These are phyloP conservation scores for Helotiales sp. DNA, from an alignment of 2,329 filamentous ascomycete genomes.

Conservation along the genomic window DNA sequence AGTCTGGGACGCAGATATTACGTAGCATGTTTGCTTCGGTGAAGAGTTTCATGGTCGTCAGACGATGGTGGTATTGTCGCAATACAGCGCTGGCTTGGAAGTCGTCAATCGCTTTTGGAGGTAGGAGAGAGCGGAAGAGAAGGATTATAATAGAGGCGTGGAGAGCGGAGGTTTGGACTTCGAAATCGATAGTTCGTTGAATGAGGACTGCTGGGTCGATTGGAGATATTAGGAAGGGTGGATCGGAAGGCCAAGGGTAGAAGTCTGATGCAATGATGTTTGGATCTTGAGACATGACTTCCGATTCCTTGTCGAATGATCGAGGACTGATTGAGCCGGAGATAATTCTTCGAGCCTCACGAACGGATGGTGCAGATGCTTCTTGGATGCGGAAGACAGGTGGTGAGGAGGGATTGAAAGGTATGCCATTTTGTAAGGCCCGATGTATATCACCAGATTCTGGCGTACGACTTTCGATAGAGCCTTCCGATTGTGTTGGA, in stretches of 20 bases:
- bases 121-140: slow-evolving; percentile 57
- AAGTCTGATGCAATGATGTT: slow-evolving; percentile 58
- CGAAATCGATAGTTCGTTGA: slow-evolving; percentile 54
- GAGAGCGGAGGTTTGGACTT: slow-evolving; percentile 55
- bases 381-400: slow-evolving; percentile 29
- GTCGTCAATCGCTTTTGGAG: slow-evolving; percentile 53
- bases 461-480: slow-evolving; percentile 10
- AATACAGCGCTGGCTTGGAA: slow-evolving; percentile 57
- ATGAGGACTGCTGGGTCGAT: slow-evolving; percentile 58
- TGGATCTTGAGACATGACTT: slow-evolving; percentile 18
- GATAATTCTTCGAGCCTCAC: slow-evolving; percentile 4
- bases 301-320: slow-evolving; percentile 21
- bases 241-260: slow-evolving; percentile 58
- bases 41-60: slow-evolving; percentile 60
- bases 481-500: slow-evolving; percentile 19
- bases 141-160: slow-evolving; percentile 63
- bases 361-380: slow-evolving; percentile 22
- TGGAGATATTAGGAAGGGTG: slow-evolving; percentile 53
- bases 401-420: slow-evolving; percentile 17
- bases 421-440: slow-evolving; percentile 4
- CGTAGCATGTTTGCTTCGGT: slow-evolving; percentile 60
- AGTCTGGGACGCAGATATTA: slow-evolving; percentile 56
- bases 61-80: slow-evolving; percentile 58
- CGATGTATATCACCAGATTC: slow-evolving; percentile 10
- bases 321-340: slow-evolving; percentile 11